These are phyloP conservation scores for Xylaria acuta DNA, from an alignment of 495 filamentous ascomycete species.

Conservation along the genomic window DNA sequence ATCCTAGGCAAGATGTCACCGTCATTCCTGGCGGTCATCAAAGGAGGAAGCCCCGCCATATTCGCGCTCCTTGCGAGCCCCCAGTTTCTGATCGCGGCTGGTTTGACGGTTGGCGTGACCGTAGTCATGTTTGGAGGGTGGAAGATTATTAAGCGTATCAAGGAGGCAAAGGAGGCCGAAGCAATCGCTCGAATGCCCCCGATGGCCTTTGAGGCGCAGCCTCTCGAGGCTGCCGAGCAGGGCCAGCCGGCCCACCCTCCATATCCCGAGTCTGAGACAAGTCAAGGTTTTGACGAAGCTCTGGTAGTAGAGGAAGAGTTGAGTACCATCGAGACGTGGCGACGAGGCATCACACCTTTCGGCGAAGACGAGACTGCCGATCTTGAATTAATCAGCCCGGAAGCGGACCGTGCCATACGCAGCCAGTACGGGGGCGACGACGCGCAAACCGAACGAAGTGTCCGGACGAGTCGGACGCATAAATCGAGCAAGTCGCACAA, in stretches of 20 bases:
- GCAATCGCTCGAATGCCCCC: conserved; percentile 56
- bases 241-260: conserved; percentile 12
- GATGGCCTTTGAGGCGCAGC: conserved; percentile 38
- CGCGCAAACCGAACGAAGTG: conserved; percentile 36
- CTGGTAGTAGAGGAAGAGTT: conserved; percentile 59
- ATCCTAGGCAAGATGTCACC: conserved; percentile 85
- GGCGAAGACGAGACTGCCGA: conserved; percentile 78
- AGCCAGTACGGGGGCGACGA: conserved; percentile 44
- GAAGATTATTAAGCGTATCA: conserved; percentile 92
- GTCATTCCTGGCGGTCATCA: conserved; percentile 73
- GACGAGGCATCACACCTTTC: conserved; percentile 70
- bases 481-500: conserved; percentile 38
- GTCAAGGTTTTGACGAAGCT: conserved; percentile 53
- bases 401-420: conserved; percentile 65
- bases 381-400: conserved; percentile 83
- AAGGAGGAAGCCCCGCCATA: conserved; percentile 78
- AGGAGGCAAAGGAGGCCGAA: conserved; percentile 47
- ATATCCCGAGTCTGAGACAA: conserved; percentile 38
- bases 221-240: background rate
- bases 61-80: conserved; percentile 88
- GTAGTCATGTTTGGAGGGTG: conserved; percentile 94
- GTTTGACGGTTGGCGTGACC: conserved; percentile 86
- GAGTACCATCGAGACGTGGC: conserved; percentile 79
- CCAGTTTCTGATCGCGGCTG: conserved; percentile 91
- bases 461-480: conserved; percentile 32